Conservation (phyloP, 441 rosid species). For the Raphanus hybrid region DNA sequence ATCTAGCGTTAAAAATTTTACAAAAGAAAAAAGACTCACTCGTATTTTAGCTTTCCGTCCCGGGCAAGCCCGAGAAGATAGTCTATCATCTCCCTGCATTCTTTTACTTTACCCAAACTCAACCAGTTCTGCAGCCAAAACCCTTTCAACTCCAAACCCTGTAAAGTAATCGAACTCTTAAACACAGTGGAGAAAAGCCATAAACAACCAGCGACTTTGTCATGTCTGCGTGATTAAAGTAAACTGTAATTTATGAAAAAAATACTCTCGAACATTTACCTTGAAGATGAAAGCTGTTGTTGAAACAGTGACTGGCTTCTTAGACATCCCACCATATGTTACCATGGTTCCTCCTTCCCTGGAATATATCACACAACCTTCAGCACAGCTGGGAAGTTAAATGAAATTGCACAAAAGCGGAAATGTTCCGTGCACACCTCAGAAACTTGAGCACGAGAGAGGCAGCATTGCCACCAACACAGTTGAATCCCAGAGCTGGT, state of each 20-base stretch:
- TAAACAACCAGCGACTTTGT: background rate
- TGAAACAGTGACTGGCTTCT: slow-evolving; percentile 46
- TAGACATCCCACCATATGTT: slow-evolving; percentile 89
- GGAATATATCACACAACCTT: slow-evolving; percentile 31
- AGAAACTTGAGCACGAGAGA: slow-evolving; percentile 79
- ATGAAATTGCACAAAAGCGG: background rate
- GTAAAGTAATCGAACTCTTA: slow-evolving; percentile 23
- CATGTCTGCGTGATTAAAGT: background rate
- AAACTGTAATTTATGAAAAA: background rate
- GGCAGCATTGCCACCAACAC: slow-evolving; percentile 90
- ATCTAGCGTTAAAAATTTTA: background rate
- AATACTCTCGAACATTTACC: slow-evolving; percentile 45
- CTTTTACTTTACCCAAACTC: slow-evolving; percentile 60
- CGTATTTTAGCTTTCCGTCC: slow-evolving; percentile 79
- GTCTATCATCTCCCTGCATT: slow-evolving; percentile 77
- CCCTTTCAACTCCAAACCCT: slow-evolving; percentile 85
- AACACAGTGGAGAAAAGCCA: background rate
- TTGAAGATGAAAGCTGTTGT: slow-evolving; percentile 88
- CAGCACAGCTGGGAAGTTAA: background rate
- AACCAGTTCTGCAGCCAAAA: slow-evolving; percentile 92
- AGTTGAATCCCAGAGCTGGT: slow-evolving; percentile 83
- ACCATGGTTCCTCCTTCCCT: slow-evolving; percentile 89
- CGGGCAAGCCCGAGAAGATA: slow-evolving; percentile 64
- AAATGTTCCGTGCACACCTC: slow-evolving; percentile 58
- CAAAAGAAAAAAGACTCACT: slow-evolving; percentile 49